phyloP scores from a whole-genome alignment of 148 eudicot species.

The Vaccinium corymbosum region DNA sequence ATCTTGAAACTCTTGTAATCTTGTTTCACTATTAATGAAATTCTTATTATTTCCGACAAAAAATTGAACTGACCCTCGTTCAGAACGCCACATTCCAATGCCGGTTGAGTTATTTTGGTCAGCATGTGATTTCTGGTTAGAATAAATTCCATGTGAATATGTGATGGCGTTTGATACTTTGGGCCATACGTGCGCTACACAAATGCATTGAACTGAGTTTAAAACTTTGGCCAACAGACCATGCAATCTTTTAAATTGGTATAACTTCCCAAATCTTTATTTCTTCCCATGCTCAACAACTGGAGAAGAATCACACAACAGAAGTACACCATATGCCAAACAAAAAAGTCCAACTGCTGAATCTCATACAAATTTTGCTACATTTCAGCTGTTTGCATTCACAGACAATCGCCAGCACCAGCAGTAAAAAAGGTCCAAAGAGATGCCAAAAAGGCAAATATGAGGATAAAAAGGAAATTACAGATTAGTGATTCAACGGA shows the following conservation, averaged over 20 bases:
- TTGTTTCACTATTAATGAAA: not conserved
- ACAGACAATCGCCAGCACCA: not conserved
- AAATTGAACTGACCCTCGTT: not conserved
- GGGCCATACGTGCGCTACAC: not conserved
- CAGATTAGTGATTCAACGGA: not conserved
- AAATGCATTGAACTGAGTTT: not conserved
- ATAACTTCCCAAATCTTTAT: not conserved
- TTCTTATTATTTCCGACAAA: not conserved
- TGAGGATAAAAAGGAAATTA: not conserved
- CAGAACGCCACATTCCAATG: not conserved
- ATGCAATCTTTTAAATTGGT: not conserved
- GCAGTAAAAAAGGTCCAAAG: not conserved
- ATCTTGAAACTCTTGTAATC: not conserved
- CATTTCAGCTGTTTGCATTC: not conserved
- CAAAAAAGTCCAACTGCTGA: not conserved
- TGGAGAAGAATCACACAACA: not conserved
- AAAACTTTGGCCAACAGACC: not conserved
- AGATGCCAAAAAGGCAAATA: not conserved
- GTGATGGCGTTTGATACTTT: not conserved
- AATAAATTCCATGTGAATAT: not conserved
- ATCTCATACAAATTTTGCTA: not conserved
- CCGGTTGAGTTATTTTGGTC: not conserved
- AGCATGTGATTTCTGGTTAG: not conserved
- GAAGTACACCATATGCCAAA: not conserved
- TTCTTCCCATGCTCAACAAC: conserved; percentile 2